Evolutionary conservation across 345 rosid genomes (phyloP).

Genomic region (Populus euphratica): DNA sequence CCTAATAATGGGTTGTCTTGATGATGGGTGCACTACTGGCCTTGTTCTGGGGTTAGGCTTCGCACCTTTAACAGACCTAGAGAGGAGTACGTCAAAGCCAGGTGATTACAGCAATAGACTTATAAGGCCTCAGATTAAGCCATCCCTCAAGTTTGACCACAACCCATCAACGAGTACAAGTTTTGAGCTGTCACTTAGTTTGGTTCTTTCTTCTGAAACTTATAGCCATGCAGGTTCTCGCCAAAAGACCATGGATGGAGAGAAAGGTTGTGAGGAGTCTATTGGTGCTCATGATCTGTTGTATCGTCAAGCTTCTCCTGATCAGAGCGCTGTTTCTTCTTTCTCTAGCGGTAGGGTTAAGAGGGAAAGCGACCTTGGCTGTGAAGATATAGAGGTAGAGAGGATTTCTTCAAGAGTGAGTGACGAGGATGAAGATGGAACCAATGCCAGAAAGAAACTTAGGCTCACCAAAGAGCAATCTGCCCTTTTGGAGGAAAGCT

Average conservation of each 20-base stretch:
- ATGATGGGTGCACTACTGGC: constrained; percentile 17
- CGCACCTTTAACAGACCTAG: neutral
- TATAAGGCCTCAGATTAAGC: neutral
- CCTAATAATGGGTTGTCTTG: constrained; percentile 22
- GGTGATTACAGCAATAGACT: neutral
- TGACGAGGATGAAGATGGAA: constrained; percentile 39
- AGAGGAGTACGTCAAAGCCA: neutral
- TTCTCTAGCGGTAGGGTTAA: constrained; percentile 30
- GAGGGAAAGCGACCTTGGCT: constrained; percentile 50
- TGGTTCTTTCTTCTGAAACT: constrained; percentile 12
- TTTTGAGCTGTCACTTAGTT: constrained; percentile 25
- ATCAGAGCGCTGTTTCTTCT: constrained; percentile 30
- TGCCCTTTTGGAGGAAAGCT: constrained; percentile 46
- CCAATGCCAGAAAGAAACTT: constrained; percentile 61
- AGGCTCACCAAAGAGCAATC: constrained; percentile 51
- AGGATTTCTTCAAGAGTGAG: constrained; percentile 25
- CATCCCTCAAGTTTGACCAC: constrained; percentile 14
- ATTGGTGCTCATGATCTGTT: constrained; percentile 20
- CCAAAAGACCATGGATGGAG: constrained; percentile 15
- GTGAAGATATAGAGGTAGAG: constrained; percentile 24
- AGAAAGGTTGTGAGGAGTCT: constrained; percentile 15
- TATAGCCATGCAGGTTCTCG: neutral
- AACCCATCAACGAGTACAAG: neutral
- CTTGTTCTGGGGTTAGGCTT: constrained; percentile 28
- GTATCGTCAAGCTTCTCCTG: constrained; percentile 50